Evolutionary conservation across 2,329 filamentous ascomycete genomes (phyloP).

Genomic region (Penicillium sp.): DNA sequence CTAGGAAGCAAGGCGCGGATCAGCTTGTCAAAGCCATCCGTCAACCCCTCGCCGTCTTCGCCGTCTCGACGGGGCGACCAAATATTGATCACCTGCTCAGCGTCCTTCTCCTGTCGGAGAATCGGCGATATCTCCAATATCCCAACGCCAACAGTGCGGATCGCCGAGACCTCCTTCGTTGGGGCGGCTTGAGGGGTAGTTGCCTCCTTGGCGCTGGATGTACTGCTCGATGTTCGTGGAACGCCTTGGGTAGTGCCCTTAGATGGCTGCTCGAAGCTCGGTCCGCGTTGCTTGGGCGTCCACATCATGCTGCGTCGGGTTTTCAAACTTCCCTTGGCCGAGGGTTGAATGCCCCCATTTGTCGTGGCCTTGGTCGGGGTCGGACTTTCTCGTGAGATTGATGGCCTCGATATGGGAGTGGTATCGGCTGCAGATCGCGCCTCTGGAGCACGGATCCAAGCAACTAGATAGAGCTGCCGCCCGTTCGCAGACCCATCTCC

Average conservation of each 20-base stretch:
- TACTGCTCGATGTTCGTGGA: conserved; percentile 34
- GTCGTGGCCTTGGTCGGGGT: conserved; percentile 26
- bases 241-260: conserved; percentile 28
- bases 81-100: conserved; percentile 72
- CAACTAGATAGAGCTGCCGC: conserved; percentile 76
- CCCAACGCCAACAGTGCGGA: conserved; percentile 72
- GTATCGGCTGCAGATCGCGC: conserved; percentile 32
- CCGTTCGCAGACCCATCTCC: conserved; percentile 62
- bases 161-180: conserved; percentile 46
- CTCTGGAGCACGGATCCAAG: conserved; percentile 69
- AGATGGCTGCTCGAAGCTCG: conserved; percentile 29
- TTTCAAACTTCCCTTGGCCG: conserved; percentile 38
- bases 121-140: conserved; percentile 72
- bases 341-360: conserved; percentile 28
- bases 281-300: conserved; percentile 35
- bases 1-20: conserved; percentile 72
- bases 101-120: conserved; percentile 68
- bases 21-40: conserved; percentile 69
- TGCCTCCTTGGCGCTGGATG: conserved; percentile 28
- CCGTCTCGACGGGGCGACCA: conserved; percentile 64
- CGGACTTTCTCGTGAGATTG: conserved; percentile 37
- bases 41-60: conserved; percentile 58
- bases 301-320: conserved; percentile 48
- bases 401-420: conserved; percentile 28
- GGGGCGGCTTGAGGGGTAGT: conserved; percentile 19